Conservation (phyloP, 2,329 filamentous ascomycete genomes). For the Aciculosporium take region DNA sequence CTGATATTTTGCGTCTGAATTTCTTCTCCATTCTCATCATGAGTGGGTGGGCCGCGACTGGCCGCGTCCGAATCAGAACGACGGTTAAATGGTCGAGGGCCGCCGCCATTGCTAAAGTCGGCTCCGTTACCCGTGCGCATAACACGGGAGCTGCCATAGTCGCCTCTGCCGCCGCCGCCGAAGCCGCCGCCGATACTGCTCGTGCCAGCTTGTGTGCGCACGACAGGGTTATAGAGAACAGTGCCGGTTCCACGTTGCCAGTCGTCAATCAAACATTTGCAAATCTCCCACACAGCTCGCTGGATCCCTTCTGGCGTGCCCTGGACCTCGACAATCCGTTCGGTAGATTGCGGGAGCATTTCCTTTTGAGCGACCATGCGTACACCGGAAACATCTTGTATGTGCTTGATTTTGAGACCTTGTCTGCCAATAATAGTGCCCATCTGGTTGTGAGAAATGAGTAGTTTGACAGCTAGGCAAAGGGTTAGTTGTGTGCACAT, state of each 20-base stretch:
- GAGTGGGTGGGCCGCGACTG: conserved; percentile 67
- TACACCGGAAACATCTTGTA: conserved; percentile 90
- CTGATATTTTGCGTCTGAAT: conserved; percentile 99
- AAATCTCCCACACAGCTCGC: conserved; percentile 95
- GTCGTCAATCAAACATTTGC: conserved; percentile 95
- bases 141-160: conserved; percentile 54
- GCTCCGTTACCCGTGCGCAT: conserved; percentile 95
- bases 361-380: conserved; percentile 99
- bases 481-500: background rate
- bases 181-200: conserved; percentile 28
- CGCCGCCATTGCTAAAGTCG: conserved; percentile 80
- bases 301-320: conserved; percentile 91
- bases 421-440: conserved; percentile 96
- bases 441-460: conserved; percentile 99
- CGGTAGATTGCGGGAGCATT: conserved; percentile 97
- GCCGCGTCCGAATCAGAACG: conserved; percentile 74
- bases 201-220: conserved; percentile 59
- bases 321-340: conserved; percentile 93
- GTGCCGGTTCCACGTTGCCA: conserved; percentile 95
- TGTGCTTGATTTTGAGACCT: conserved; percentile 98
- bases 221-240: conserved; percentile 91
- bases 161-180: conserved; percentile 25
- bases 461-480: conserved; percentile 71
- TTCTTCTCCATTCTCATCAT: conserved; percentile 93
- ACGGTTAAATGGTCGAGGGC: conserved; percentile 52